phyloP scores from a whole-genome alignment of 2,329 filamentous ascomycete species.

The Cercospora sp. region DNA sequence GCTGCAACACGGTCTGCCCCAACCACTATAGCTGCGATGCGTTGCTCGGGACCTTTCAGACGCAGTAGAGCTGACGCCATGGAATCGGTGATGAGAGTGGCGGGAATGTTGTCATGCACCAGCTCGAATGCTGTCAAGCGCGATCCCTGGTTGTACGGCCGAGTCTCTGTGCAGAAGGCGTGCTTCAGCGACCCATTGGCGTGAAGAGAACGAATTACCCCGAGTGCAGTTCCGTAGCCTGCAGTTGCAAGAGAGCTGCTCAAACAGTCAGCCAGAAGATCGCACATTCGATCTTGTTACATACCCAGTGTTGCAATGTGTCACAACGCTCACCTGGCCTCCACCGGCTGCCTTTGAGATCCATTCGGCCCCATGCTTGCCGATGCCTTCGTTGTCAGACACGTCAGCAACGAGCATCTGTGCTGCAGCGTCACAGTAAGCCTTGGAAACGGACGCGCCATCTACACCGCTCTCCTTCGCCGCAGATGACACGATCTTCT shows the following conservation, averaged over 20 bases:
- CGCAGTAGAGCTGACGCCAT: slow-evolving; percentile 90
- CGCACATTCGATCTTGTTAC: slow-evolving; percentile 1
- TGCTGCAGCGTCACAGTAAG: slow-evolving; percentile 79
- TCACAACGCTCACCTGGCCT: slow-evolving; percentile 75
- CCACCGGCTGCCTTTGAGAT: slow-evolving; percentile 62
- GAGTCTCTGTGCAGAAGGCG: slow-evolving; percentile 94
- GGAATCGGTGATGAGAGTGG: slow-evolving; percentile 90
- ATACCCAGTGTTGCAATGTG: slow-evolving; percentile 95
- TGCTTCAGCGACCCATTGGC: slow-evolving; percentile 66
- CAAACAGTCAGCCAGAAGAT: slow-evolving; percentile 29
- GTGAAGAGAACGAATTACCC: slow-evolving; percentile 84
- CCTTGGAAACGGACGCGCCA: slow-evolving; percentile 60
- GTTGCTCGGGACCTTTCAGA: slow-evolving; percentile 58
- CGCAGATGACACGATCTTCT: slow-evolving; percentile 59
- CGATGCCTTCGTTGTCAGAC: slow-evolving; percentile 82
- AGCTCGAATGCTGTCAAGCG: slow-evolving; percentile 93
- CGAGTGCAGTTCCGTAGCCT: slow-evolving; percentile 93
- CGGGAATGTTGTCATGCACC: slow-evolving; percentile 88
- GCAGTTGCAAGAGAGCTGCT: slow-evolving; percentile 84
- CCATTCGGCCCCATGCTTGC: slow-evolving; percentile 80
- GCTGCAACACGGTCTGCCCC: slow-evolving; percentile 93
- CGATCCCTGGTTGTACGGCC: slow-evolving; percentile 97
- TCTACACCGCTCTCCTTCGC: slow-evolving; percentile 45
- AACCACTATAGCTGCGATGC: slow-evolving; percentile 84
- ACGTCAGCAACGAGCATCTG: slow-evolving; percentile 85